Evolutionary conservation across 768 basidiomycete genomes (phyloP), one percentile per base, ranked within the genome.

Genomic region (Panellus pusillus): DNA sequence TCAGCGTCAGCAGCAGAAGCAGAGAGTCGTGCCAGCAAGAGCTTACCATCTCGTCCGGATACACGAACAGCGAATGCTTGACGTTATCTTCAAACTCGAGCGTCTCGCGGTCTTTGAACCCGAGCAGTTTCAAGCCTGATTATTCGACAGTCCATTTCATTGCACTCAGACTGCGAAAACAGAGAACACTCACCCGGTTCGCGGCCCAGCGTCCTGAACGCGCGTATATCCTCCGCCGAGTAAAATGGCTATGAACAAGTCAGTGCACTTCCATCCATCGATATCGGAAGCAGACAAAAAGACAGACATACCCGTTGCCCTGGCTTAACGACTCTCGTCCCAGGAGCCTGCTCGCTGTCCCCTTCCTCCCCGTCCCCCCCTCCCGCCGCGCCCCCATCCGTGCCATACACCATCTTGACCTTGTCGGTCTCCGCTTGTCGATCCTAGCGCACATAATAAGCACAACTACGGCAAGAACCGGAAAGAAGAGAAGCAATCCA

Each of bases 31-130:
- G 15, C n/a, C 17, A 40, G 15, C 17, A 27, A 39, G 18, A 39
- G 68, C 79, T 50, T 58, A 93, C 96, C 71, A 82, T 72, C 67
- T 99, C 97, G 63, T 95, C 87, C 0, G 97, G 97, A 67, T 93
- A 91, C 50, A 98, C 81, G 67, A 98, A 98, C 42, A 83, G 70
- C 0, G 94, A 87, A 70, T 98, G 94, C 64, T 93, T 96, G 64
- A 97, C 70, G 61, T 95, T 96, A 65, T 98, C 92, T 66, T 94
- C 89, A 60, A 95, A 89, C 1, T 72, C 71, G 1, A 98, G 77
- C 58, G 87, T 79, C 6, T 69, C 69, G 12, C 78, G 79, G 48
- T 87, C 77, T 66, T 94, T 93, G 76, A 98, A 98, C 5, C 97
- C 97, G 24, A 99, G 83, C 5, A 99, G 83, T 68, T 88, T 93